Base-by-base conservation (phyloP, 2,329 filamentous ascomycete genomes). In the Xylaria sp. region DNA sequence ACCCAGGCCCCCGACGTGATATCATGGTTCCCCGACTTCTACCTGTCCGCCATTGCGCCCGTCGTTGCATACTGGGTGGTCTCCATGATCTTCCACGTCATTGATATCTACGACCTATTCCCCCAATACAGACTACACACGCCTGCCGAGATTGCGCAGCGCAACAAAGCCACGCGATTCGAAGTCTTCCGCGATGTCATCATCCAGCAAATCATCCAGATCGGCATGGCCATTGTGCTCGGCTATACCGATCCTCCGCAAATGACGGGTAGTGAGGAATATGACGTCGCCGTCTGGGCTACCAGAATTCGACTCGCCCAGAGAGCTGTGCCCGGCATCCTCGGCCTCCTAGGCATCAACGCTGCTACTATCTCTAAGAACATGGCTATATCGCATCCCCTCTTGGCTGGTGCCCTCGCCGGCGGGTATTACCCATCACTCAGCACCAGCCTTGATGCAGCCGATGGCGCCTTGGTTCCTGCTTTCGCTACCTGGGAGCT, bases 111-210 rank as follows among this genome's bases (percentile, higher is more conserved):
- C 82, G 93, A 98, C 80, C 84, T 95, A 46, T 97, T 95, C 80
- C 91, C 94, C 20, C 89, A 97, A 76, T 98, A 98, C 82, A 92
- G 96, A 72, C 86, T 99, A 51, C 96, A 99, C 82, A 98, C 96
- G 0, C 96, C 96, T 15, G 94, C 94, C 62, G 95, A 98, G 81
- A 92, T 98, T 72, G 80, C 90, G 44, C 93, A 93, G 81, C 89
- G 94, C 76, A 98, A 98, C 81, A 93, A 93, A 77, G 95, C 94
- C 63, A 89, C 92, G 56, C 89, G 94, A 71, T 93, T 88, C 82
- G 91, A 98, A 77, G 94, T 97, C 3, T 89, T 95, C 72, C 91
- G 93, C 80, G 95, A 98, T 84, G 95, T 98, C 74, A 83, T 98
- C 65, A 79, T 98, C 68, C 95, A 99, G 82, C 96, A 99, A 79